These are phyloP conservation scores for Boletellus dicymbophilus DNA, from an alignment of 1,284 basidiomycete species.

Conservation along the genomic window DNA sequence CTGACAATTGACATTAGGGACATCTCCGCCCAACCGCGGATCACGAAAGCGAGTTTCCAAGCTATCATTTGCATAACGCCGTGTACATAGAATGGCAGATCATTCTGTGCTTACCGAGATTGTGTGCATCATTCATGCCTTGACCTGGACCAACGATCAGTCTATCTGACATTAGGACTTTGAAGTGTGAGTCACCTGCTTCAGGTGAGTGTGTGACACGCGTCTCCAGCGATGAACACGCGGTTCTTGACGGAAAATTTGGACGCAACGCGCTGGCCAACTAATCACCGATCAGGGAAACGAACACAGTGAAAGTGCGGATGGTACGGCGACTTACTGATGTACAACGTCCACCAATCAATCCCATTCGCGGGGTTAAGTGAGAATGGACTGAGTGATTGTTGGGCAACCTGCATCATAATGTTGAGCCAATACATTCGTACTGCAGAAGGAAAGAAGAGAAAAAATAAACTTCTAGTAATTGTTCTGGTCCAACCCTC, in stretches of 20 bases:
- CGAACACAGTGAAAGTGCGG: background rate
- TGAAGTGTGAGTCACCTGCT: constrained; percentile 34
- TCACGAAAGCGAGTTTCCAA: constrained; percentile 61
- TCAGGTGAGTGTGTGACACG: constrained; percentile 56
- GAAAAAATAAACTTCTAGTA: constrained; percentile 35
- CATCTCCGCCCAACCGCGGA: constrained; percentile 55
- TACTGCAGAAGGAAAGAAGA: background rate
- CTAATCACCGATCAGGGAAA: constrained; percentile 14
- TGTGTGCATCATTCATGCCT: constrained; percentile 63
- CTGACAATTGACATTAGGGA: constrained; percentile 56
- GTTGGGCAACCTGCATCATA: constrained; percentile 22
- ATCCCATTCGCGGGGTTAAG: constrained; percentile 43
- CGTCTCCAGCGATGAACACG: constrained; percentile 50
- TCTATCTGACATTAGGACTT: background rate
- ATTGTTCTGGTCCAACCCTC: constrained; percentile 42
- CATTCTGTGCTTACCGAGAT: constrained; percentile 29
- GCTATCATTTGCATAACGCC: constrained; percentile 25
- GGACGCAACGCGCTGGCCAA: constrained; percentile 50
- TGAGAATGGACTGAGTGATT: constrained; percentile 42
- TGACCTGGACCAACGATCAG: constrained; percentile 41
- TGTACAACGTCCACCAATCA: constrained; percentile 50
- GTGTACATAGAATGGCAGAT: background rate
- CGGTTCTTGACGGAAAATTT: constrained; percentile 42
- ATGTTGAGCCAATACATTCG: background rate
- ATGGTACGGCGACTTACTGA: constrained; percentile 23